Evolutionary conservation across 805 yeast genomes (phyloP), one percentile per base, ranked within the genome.

Genomic region (Nakazawaea siamensis): DNA sequence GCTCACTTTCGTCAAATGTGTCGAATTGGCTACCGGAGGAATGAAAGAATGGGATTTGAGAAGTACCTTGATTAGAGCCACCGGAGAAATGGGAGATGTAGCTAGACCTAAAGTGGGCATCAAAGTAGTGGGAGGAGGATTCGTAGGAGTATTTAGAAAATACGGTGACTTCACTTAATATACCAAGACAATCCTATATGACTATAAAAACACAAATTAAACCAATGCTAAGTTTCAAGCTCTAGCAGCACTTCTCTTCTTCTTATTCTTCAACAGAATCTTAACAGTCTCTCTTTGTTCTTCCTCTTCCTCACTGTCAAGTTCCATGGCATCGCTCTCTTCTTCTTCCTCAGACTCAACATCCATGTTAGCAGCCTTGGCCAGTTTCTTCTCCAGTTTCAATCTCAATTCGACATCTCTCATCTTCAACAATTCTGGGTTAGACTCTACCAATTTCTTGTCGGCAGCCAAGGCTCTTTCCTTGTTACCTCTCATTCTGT

Each of bases 401-500:
- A 77, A 75, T 52, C 84, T 78, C 45, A 86, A 61, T 66, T 88
- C 97, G 39, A 88, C 96, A 25, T 87, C 97, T 69, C 97, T 83
- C 73, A 86, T 76, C 60, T 76, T 82, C 64, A 92, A 71, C 56
- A 90, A 67, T 56, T 83, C 95, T 48, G 95, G 95, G 65, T 92
- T 76, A 39, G 74, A 66, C 55, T 80, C 95, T 32, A 92, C 92
- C 55, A 92, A 70, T 63, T 85, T 85, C 65, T 77, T 78, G 64
- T 92, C 98, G 39, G 81, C 68, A 37, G 78, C 85, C 53, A 86
- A 69, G 59, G 83, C 82, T 59, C 77, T 76, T 48, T 83, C 96
- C 63, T 79, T 83, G 67, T 92, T 92, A 45, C 96, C 97, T 63
- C 83, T 85, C 98, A 92, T 92, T 77, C 98, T 83, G 68, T 88